phyloP scores from a whole-genome alignment of 176 grass and related monocot genomes.

The Musa itinerans region DNA sequence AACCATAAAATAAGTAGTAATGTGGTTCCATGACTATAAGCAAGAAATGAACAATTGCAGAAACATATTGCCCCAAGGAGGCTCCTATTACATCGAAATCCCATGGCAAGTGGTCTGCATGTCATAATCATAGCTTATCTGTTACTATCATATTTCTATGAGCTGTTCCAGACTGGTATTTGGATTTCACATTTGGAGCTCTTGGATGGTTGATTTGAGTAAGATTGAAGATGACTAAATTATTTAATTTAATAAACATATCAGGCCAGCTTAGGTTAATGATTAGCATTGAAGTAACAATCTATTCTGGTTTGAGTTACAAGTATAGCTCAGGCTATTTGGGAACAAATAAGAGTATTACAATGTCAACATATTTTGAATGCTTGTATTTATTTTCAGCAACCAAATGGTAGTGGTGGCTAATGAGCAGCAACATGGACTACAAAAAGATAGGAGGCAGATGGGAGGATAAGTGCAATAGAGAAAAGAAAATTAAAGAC shows the following conservation, averaged over 20 bases:
- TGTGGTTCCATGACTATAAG: background rate
- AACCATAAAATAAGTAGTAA: too few relatives aligned
- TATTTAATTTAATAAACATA: background rate
- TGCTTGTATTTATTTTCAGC: background rate
- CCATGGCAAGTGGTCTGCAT: background rate
- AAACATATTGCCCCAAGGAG: background rate
- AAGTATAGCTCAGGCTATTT: too few relatives aligned
- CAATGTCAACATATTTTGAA: background rate
- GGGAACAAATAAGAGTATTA: background rate
- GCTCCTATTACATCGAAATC: background rate
- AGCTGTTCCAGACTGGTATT: too few relatives aligned
- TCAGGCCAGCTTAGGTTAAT: background rate
- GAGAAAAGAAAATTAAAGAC: background rate
- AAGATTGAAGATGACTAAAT: background rate
- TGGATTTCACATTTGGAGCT: too few relatives aligned
- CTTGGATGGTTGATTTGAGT: background rate
- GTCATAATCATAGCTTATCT: background rate
- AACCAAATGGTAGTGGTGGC: background rate
- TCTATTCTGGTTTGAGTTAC: too few relatives aligned
- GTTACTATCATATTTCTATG: too few relatives aligned
- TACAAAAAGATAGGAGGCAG: background rate
- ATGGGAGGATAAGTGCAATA: background rate
- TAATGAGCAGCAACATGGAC: background rate
- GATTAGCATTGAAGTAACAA: background rate
- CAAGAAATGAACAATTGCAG: background rate